Evolutionary conservation across 192 early-diverging fungal species (phyloP).

Genomic region (Gonapodya prolifera): DNA sequence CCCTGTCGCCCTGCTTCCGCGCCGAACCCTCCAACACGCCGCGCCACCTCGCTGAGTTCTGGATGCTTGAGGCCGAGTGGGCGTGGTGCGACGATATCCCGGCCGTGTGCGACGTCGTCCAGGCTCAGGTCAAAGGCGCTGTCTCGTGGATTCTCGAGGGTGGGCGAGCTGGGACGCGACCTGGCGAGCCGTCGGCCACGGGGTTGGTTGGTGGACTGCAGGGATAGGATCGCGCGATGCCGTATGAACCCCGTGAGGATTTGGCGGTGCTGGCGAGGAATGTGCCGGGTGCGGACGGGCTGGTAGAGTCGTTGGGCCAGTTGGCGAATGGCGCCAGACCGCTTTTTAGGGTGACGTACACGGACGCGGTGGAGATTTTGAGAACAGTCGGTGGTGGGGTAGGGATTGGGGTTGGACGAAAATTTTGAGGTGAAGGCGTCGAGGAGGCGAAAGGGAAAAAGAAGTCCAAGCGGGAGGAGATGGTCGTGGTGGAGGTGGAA

Average conservation of each 20-base stretch:
- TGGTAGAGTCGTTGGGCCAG: not conserved
- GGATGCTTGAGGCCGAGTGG: constrained; percentile 87
- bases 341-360: constrained; percentile 60
- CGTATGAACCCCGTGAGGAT: not conserved
- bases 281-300: not conserved
- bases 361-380: constrained; percentile 60
- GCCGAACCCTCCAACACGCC: constrained; percentile 71
- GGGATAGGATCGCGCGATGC: no score
- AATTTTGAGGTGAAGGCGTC: not conserved
- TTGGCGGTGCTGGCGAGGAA: constrained; percentile 21
- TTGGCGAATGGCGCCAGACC: not conserved
- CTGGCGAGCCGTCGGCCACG: not conserved
- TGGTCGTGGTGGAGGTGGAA: not conserved
- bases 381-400: constrained; percentile 20
- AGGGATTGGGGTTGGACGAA: no score
- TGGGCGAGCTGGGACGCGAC: not conserved
- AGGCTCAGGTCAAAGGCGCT: not conserved
- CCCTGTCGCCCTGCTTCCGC: constrained; percentile 68
- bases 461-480: not conserved
- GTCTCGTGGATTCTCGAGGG: not conserved
- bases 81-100: constrained; percentile 52
- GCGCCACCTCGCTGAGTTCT: constrained; percentile 82
- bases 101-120: constrained; percentile 11
- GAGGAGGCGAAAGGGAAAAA: not conserved
- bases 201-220: no score